Conservation (phyloP, 495 filamentous ascomycete genomes). For the Hypoxylon fuscum region DNA sequence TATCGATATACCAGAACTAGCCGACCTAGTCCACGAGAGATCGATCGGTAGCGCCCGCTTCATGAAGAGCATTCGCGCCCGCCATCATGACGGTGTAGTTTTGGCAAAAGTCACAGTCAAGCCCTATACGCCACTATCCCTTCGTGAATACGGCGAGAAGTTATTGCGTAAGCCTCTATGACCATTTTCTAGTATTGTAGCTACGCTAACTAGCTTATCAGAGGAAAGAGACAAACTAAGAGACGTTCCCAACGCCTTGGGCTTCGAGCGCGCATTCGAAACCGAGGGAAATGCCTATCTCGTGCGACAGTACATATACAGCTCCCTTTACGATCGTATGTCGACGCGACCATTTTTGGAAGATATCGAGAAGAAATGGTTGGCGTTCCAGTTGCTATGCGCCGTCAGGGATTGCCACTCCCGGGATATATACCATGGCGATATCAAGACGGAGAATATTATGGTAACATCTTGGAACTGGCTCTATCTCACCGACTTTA, state of each 20-base stretch:
- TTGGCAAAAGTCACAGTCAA: conserved; percentile 96
- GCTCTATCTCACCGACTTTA: conserved; percentile 97
- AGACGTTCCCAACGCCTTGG: conserved; percentile 89
- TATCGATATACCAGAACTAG: conserved; percentile 92
- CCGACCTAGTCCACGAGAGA: conserved; percentile 89
- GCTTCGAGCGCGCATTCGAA: conserved; percentile 88
- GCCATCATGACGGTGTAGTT: conserved; percentile 87
- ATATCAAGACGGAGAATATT: conserved; percentile 98
- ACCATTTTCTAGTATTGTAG: not conserved
- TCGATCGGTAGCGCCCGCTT: conserved; percentile 93
- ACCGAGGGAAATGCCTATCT: conserved; percentile 91
- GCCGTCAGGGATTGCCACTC: conserved; percentile 92
- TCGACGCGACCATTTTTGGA: conserved; percentile 97
- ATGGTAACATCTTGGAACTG: conserved; percentile 99
- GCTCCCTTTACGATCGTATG: conserved; percentile 95
- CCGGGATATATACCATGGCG: conserved; percentile 92
- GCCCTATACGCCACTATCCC: conserved; percentile 75
- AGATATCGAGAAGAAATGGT: conserved; percentile 98
- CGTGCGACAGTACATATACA: conserved; percentile 95
- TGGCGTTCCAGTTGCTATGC: conserved; percentile 94
- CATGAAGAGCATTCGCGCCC: conserved; percentile 93
- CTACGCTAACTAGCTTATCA: conserved; percentile 48
- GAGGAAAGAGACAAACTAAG: conserved; percentile 81
- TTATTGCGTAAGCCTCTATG: conserved; percentile 69
- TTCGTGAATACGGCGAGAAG: conserved; percentile 77